Base-by-base conservation (phyloP, 2,329 filamentous ascomycete genomes). In the Fusarium irregulare region DNA sequence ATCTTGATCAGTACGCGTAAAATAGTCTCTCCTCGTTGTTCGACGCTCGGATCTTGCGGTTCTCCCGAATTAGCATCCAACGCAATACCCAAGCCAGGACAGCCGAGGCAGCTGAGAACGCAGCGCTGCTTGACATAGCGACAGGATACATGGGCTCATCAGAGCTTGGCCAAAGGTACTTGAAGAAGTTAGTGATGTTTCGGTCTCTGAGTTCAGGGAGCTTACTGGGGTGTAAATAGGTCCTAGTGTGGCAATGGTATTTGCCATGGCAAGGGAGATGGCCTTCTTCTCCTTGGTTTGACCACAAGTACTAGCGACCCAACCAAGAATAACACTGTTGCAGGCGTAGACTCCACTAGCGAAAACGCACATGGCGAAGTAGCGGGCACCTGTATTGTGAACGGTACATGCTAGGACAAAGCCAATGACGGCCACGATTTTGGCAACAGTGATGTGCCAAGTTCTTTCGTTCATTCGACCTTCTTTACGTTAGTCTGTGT, bases 271-370 rank as follows among this genome's bases (percentile, higher is more conserved):
- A 11, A 85, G 76, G 2, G 81, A 77, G 1, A 80, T 79, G 0
- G 83, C 83, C 64, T 83, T 84, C 74, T 85, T 84, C 71, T 85
- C 83, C 6, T 82, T 78, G 0, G 82, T 83, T 65, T 84, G 83
- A 1, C 81, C 82, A 20, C 82, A 78, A 0, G 79, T 79, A 1
- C 74, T 76, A 1, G 78, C 76, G 1, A 79, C 78, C 83, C 83
- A 85, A 7, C 80, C 81, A 0, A 84, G 74, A 13, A 81, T 81
- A 41, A 85, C 78, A 41, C 78, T 80, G 63, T 84, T 84, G 23
- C 84, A 80, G 3, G 76, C 78, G 25, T 79, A 81, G 1, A 80
- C 76, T 4, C 75, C 78, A 5, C 77, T 77, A 9, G 80, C 78
- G 42, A 82, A 81, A 6, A 82, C 76, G 21, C 81, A 73, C 50